These are phyloP conservation scores for Fusarium coicis DNA, from an alignment of 2,329 filamentous ascomycete genomes.

Conservation along the genomic window DNA sequence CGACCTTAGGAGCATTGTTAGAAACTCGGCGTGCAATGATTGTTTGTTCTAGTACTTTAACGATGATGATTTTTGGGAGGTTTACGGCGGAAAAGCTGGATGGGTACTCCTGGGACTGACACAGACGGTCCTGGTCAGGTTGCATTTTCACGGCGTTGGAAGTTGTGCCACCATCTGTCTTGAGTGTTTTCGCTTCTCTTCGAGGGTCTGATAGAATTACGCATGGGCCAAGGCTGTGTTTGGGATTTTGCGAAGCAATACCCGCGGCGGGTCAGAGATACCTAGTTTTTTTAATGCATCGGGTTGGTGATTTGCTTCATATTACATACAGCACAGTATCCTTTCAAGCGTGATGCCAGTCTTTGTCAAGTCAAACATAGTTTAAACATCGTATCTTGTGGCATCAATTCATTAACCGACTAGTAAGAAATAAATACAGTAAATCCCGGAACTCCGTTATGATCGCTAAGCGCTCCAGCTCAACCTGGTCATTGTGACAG, in stretches of 20 bases:
- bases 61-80: conserved; percentile 40
- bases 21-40: conserved; percentile 10
- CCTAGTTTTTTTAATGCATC: conserved; percentile 44
- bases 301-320: conserved; percentile 35
- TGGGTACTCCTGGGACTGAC: conserved; percentile 36
- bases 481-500: background rate
- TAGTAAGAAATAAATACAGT: background rate
- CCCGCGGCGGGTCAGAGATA: conserved; percentile 41
- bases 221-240: conserved; percentile 32
- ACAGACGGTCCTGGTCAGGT: conserved; percentile 36
- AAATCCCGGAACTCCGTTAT: conserved; percentile 19
- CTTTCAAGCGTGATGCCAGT: background rate
- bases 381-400: background rate
- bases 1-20: conserved; percentile 48
- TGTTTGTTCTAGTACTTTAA: conserved; percentile 32
- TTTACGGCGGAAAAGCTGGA: conserved; percentile 36
- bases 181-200: conserved; percentile 33
- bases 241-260: conserved; percentile 39
- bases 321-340: background rate
- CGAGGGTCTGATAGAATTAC: conserved; percentile 38
- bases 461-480: conserved; percentile 17
- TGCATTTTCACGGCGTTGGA: conserved; percentile 47
- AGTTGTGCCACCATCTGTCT: conserved; percentile 42
- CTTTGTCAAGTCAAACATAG: too few species aligned
- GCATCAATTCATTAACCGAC: conserved; percentile 18